phyloP scores from a whole-genome alignment of 805 yeast species.

The Candida oleophila region DNA sequence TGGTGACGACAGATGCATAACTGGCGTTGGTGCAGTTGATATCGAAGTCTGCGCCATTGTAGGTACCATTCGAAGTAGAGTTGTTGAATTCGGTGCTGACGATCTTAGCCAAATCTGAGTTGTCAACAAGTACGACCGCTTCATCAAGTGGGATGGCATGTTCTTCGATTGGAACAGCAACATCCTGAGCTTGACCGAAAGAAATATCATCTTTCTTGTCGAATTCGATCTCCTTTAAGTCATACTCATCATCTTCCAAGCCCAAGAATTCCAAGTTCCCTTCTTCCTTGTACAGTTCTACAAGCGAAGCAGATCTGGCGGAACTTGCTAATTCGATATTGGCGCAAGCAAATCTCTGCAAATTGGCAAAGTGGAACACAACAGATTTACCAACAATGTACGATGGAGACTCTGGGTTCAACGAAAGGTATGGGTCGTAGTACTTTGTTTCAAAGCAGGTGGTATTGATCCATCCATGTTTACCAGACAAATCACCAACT shows the following conservation, averaged over 20 bases:
- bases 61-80: neutral
- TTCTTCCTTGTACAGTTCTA: neutral
- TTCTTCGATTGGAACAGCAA: neutral
- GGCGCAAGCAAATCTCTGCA: constrained; percentile 62
- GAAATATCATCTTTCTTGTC: neutral
- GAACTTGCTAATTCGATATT: constrained; percentile 40
- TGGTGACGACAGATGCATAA: constrained; percentile 2
- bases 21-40: constrained; percentile 1
- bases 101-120: no score
- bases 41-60: constrained; percentile 3
- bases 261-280: constrained; percentile 3
- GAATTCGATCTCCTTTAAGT: neutral
- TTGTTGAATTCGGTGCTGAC: neutral
- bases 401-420: constrained; percentile 55
- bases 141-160: neutral
- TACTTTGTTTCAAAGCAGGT: constrained; percentile 66
- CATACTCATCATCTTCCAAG: constrained; percentile 1
- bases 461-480: constrained; percentile 70
- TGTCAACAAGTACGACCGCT: neutral
- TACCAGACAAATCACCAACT: constrained; percentile 76
- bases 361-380: constrained; percentile 54
- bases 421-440: constrained; percentile 63
- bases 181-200: neutral
- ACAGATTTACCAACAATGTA: constrained; percentile 59
- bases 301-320: neutral